phyloP scores from a whole-genome alignment of 768 basidiomycete species.

The Sarcodon sp. region DNA sequence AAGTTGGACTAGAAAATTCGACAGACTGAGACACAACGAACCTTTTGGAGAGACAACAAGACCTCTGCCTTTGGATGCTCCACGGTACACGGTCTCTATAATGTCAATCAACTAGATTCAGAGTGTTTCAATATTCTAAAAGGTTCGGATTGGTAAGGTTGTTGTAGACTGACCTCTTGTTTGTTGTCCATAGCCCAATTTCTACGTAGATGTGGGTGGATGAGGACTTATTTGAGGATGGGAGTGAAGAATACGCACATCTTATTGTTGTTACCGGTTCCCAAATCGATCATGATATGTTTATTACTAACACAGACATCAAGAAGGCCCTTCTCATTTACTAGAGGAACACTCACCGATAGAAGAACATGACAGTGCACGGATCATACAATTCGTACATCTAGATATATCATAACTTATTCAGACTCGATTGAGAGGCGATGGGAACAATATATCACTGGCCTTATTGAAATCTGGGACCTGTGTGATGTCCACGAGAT shows the following conservation, averaged over 20 bases:
- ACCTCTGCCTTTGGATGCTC: conserved; percentile 96
- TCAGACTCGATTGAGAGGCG: neutral
- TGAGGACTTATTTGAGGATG: neutral
- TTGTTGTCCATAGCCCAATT: conserved; percentile 99
- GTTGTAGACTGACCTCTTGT: conserved; percentile 60
- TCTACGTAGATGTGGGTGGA: conserved; percentile 25
- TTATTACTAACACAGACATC: conserved; percentile 55
- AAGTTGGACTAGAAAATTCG: neutral
- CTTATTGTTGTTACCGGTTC: conserved; percentile 99
- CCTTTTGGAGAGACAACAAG: conserved; percentile 95
- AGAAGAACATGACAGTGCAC: conserved; percentile 98
- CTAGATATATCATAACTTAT: conserved; percentile 22
- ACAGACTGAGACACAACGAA: conserved; percentile 16
- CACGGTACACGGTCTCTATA: conserved; percentile 95
- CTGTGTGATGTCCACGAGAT: conserved; percentile 87
- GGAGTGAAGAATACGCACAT: conserved; percentile 45
- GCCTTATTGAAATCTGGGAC: conserved; percentile 99
- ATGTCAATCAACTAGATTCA: conserved; percentile 79
- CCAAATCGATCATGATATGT: conserved; percentile 99
- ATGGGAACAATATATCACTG: conserved; percentile 6
- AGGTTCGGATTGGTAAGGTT: neutral
- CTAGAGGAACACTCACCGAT: conserved; percentile 41
- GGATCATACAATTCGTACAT: conserved; percentile 99
- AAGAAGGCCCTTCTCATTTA: neutral
- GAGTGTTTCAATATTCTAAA: neutral